Evolutionary conservation across 805 yeast species (phyloP).

Genomic region (Candida namnaoensis): DNA sequence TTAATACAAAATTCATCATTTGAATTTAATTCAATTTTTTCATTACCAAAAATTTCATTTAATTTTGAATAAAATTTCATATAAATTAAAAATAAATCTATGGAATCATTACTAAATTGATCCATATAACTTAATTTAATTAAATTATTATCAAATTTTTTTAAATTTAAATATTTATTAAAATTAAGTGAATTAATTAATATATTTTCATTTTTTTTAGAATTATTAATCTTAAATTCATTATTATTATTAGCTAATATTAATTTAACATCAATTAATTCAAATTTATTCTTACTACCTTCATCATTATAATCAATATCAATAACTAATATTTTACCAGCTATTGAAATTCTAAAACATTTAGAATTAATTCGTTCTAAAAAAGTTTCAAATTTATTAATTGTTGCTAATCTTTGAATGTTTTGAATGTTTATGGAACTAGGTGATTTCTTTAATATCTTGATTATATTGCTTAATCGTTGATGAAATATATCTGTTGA

Average conservation of each 20-base stretch:
- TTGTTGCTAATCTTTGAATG: slow-evolving; percentile 16
- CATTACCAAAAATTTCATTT: neutral
- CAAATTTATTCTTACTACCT: neutral
- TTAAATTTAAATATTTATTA: slow-evolving; percentile 6
- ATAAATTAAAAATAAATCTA: slow-evolving; percentile 14
- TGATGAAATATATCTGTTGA: slow-evolving; percentile 12
- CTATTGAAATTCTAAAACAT: slow-evolving; percentile 13
- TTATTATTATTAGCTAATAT: slow-evolving; percentile 18
- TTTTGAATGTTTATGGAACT: slow-evolving; percentile 15
- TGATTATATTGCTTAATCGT: slow-evolving; percentile 9
- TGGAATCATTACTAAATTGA: slow-evolving; percentile 10
- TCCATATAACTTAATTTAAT: slow-evolving; percentile 13
- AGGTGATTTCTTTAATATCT: slow-evolving; percentile 12
- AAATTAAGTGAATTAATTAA: slow-evolving; percentile 6
- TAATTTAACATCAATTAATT: slow-evolving; percentile 10
- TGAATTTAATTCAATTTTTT: slow-evolving; percentile 4
- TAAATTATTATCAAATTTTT: slow-evolving; percentile 11
- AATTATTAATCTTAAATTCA: slow-evolving; percentile 9
- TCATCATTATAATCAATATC: slow-evolving; percentile 12
- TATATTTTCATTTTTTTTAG: slow-evolving; percentile 7
- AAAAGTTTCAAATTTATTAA: slow-evolving; percentile 18
- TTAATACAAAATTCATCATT: slow-evolving; percentile 9
- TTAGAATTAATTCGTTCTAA: slow-evolving; percentile 10
- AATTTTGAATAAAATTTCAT: slow-evolving; percentile 4
- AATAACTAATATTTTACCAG: slow-evolving; percentile 18